Evolutionary conservation across 805 yeast genomes (phyloP).

Genomic region (Candida tammaniensis): DNA sequence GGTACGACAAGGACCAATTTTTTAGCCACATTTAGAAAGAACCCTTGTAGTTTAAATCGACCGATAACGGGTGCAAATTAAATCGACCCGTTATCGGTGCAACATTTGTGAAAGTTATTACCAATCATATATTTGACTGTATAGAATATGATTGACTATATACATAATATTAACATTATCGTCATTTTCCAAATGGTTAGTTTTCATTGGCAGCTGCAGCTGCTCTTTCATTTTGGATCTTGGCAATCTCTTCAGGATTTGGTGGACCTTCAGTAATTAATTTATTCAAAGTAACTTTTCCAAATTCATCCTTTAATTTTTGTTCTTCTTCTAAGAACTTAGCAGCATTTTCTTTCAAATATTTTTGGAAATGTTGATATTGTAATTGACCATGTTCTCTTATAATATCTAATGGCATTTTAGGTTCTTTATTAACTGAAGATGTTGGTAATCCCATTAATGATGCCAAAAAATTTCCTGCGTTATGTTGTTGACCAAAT

Average conservation of each 20-base stretch:
- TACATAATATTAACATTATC: too few relatives aligned
- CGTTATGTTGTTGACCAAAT: constrained; percentile 34
- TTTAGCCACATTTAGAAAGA: too few relatives aligned
- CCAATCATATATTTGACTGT: too few relatives aligned
- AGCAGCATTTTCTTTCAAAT: constrained; percentile 54
- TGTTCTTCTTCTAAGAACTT: constrained; percentile 84
- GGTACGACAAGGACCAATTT: too few relatives aligned
- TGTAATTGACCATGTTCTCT: constrained; percentile 92
- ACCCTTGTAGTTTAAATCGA: too few relatives aligned
- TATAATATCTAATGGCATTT: constrained; percentile 82
- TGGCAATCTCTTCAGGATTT: constrained; percentile 61
- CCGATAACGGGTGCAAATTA: too few relatives aligned
- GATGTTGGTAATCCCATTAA: constrained; percentile 61
- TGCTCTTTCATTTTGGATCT: constrained; percentile 36
- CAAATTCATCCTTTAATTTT: constrained; percentile 77
- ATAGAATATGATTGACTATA: too few relatives aligned
- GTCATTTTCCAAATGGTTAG: too few relatives aligned
- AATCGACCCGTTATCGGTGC: too few relatives aligned
- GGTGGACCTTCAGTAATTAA: constrained; percentile 82
- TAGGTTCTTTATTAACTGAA: constrained; percentile 48
- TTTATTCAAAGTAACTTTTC: constrained; percentile 79
- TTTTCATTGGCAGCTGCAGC: constrained; percentile 5
- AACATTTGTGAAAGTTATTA: too few relatives aligned
- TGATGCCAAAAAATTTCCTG: constrained; percentile 53
- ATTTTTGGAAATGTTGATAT: constrained; percentile 73